Base-by-base conservation (phyloP, 768 basidiomycete genomes). In the Solioccasus polychromus region DNA sequence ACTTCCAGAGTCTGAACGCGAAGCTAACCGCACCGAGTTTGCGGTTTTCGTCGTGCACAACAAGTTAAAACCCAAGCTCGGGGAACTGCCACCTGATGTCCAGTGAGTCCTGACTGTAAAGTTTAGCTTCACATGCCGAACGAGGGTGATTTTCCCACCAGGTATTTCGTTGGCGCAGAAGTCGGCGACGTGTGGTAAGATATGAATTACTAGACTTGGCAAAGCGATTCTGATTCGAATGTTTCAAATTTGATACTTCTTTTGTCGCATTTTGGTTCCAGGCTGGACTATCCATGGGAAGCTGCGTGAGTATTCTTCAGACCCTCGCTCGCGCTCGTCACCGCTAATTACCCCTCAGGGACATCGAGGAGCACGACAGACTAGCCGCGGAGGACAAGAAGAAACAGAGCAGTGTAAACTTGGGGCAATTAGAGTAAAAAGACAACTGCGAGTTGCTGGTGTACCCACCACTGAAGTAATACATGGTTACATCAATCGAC, bases 21-120 rank as follows among this genome's bases (percentile, higher is more conserved):
- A 85, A n/a, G 77, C 77, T 1, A 68, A 83, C 17, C 77, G 79
- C 48, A 93, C 95, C 22, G 74, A 87, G 63, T 92, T 99, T 49
- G 94, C 80, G 2, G 73, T 97, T 52, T 99, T 98, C 60, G 95
- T 98, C 37, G 90, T 94, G 20, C 89, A 93, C 68, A 91, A 93
- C 73, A 98, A 97, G 71, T 73, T 82, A 50, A 97, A 97, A 70
- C 71, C 74, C 25, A 99, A 99, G 71, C 62, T 83, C 28, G 93
- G 82, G 22, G 68, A 79, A 35, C 69, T 99, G 29, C 88, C 92
- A 3, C 55, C 72, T 2, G 78, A 79, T 47, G 72, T 75, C 22
- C 78, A 75, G 87, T 91, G 61, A 61, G 80, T 68, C 41, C 22
- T 19, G 45, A 20, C 28, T 15, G 37, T 19, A 15, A 37, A 8